These are phyloP conservation scores for Penicillium verhagenii DNA, from an alignment of 495 filamentous ascomycete species.

Conservation along the genomic window DNA sequence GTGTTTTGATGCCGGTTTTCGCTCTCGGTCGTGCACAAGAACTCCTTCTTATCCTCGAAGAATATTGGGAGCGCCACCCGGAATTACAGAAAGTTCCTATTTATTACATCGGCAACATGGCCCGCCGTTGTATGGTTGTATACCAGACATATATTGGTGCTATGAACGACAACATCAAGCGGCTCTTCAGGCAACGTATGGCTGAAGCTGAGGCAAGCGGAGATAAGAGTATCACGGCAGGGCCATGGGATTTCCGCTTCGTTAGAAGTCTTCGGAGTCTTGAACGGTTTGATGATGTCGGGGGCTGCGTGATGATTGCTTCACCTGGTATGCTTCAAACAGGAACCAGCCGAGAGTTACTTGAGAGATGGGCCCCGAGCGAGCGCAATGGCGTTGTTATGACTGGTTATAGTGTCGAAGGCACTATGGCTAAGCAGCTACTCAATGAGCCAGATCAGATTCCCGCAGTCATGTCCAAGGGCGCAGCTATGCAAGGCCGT, in stretches of 20 bases:
- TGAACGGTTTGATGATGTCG: conserved; percentile 94
- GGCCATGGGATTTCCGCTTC: conserved; percentile 95
- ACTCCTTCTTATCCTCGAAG: conserved; percentile 88
- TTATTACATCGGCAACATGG: conserved; percentile 93
- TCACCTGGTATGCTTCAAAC: conserved; percentile 97
- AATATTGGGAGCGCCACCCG: conserved; percentile 87
- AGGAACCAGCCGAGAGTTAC: conserved; percentile 84
- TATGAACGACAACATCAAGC: conserved; percentile 99
- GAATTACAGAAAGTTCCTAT: conserved; percentile 89
- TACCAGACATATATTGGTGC: conserved; percentile 96
- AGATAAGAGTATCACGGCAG: conserved; percentile 68
- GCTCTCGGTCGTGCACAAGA: conserved; percentile 93
- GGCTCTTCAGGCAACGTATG: conserved; percentile 80
- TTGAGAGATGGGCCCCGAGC: conserved; percentile 94
- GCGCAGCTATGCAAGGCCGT: conserved; percentile 55
- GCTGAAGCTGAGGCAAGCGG: conserved; percentile 77
- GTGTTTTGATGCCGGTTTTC: conserved; percentile 93
- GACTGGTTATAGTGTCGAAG: conserved; percentile 96
- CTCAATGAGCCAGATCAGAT: conserved; percentile 92
- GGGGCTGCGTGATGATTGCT: conserved; percentile 94
- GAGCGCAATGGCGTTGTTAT: conserved; percentile 95
- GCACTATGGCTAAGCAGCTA: conserved; percentile 95
- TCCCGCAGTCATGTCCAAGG: conserved; percentile 81
- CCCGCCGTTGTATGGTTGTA: conserved; percentile 95
- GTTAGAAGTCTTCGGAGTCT: conserved; percentile 87